A percentile compares a stretch with the other conserved stretches of the same genome.
phyloP scores from a whole-genome alignment of 805 yeast genomes.

The Saccharomycopsis javanensis region DNA sequence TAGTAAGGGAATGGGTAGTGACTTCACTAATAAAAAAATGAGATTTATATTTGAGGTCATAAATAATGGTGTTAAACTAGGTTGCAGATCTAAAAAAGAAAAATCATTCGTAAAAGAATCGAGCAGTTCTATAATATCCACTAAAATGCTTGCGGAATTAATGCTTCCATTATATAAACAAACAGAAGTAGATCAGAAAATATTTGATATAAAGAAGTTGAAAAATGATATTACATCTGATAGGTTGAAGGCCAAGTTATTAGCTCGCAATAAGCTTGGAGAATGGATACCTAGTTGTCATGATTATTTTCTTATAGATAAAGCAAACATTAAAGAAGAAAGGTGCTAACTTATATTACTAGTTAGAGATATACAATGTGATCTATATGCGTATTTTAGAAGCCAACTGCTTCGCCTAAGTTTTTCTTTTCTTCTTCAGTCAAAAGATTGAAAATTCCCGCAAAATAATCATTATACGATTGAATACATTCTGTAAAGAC shows the following conservation, averaged over 20 bases:
- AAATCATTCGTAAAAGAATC: not conserved
- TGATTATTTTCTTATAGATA: constrained; percentile 1
- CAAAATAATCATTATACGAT: constrained; percentile 36
- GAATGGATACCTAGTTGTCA: constrained; percentile 5
- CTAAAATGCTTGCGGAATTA: not conserved
- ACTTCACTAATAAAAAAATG: not conserved
- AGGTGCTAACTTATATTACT: not conserved
- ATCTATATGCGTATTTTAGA: constrained; percentile 17
- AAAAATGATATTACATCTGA: not conserved
- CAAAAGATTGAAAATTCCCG: constrained; percentile 33
- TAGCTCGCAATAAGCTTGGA: constrained; percentile 3
- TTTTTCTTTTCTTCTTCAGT: constrained; percentile 39
- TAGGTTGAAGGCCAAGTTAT: not conserved
- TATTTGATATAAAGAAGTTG: not conserved
- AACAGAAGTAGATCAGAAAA: not conserved
- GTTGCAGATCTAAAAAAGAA: constrained; percentile 15
- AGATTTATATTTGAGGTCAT: constrained; percentile 7
- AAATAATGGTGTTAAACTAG: constrained; percentile 17
- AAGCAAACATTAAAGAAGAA: not conserved
- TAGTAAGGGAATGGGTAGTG: not conserved
- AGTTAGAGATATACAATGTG: not conserved
- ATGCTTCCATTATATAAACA: not conserved
- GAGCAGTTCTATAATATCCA: not conserved
- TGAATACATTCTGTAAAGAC: constrained; percentile 43
- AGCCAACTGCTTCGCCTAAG: constrained; percentile 36